A percentile compares a stretch with the other conserved stretches of the same genome.
phyloP scores from a whole-genome alignment of 805 yeast genomes.

The Lipomyces yamadae region DNA sequence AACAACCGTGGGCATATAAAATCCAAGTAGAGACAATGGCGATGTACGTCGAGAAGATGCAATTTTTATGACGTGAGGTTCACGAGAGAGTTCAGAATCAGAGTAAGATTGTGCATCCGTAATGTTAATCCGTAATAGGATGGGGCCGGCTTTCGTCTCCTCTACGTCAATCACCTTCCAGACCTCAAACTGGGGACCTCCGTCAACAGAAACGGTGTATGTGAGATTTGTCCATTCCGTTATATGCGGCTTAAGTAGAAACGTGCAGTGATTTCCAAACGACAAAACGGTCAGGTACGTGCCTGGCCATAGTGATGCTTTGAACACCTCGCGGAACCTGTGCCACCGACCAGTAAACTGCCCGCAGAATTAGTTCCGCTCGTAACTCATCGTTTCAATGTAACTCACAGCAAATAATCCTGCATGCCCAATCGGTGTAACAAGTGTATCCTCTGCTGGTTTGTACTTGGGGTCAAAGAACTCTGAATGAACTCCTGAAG shows the following conservation, averaged over 20 bases:
- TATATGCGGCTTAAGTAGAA: conserved; percentile 26
- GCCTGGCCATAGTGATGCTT: conserved; percentile 37
- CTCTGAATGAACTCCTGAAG: conserved; percentile 27
- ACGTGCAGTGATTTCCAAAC: conserved; percentile 34
- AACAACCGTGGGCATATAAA: conserved; percentile 23
- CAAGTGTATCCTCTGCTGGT: conserved; percentile 26
- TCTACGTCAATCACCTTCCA: conserved; percentile 11
- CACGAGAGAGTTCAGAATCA: conserved; percentile 12
- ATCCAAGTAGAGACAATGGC: conserved; percentile 29
- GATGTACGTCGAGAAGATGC: conserved; percentile 28
- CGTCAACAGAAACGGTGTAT: conserved; percentile 31
- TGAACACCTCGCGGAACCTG: conserved; percentile 30
- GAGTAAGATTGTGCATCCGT: conserved; percentile 4
- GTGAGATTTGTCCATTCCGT: conserved; percentile 14
- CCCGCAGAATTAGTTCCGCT: neutral
- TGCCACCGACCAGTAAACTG: conserved; percentile 38
- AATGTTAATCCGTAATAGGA: conserved; percentile 20
- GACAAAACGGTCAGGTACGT: conserved; percentile 30
- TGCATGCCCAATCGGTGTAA: conserved; percentile 35
- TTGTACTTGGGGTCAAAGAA: conserved; percentile 31
- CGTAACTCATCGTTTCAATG: neutral
- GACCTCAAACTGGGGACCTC: conserved; percentile 28
- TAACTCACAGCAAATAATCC: conserved; percentile 28
- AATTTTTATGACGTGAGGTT: conserved; percentile 30
- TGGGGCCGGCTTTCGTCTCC: conserved; percentile 22